phyloP scores from a whole-genome alignment of 208 protist genomes.

The Angomonas ambiguus region DNA sequence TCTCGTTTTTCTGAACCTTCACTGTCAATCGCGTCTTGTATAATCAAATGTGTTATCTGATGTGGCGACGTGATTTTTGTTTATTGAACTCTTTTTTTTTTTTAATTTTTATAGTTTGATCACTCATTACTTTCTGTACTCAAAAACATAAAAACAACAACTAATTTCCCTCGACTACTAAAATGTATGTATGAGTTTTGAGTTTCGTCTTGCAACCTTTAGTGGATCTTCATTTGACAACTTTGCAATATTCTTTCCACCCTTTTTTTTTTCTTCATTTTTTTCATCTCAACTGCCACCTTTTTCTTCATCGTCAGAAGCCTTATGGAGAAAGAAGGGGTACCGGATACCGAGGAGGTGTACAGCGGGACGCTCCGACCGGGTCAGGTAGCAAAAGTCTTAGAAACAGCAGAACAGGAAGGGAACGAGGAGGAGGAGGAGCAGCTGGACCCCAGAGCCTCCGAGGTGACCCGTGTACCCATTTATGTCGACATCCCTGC shows the following conservation, averaged over 20 bases:
- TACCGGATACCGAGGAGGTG: not conserved
- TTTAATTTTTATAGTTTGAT: not conserved
- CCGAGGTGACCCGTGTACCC: conserved; percentile 31
- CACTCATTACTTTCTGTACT: no score
- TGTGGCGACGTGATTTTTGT: not conserved
- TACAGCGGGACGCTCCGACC: conserved; percentile 23
- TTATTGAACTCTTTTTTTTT: not conserved
- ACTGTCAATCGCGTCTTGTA: not conserved
- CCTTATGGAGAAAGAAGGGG: conserved; percentile 5
- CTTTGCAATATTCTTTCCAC: not conserved
- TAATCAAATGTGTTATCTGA: conserved; percentile 9
- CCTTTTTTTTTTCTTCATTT: not conserved
- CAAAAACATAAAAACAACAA: no score
- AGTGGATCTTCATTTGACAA: not conserved
- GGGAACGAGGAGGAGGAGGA: conserved; percentile 22
- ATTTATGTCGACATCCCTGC: conserved; percentile 65
- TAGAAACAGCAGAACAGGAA: not conserved
- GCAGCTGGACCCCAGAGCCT: conserved; percentile 56
- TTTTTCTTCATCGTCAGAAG: not conserved
- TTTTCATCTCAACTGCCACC: not conserved
- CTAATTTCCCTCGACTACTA: no score
- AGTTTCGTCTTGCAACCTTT: no score
- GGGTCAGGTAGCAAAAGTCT: not conserved
- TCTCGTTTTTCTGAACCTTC: not conserved
- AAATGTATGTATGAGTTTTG: no score